Base-by-base conservation (phyloP, 169 alveolate species). In the Perkinsus marinus region DNA sequence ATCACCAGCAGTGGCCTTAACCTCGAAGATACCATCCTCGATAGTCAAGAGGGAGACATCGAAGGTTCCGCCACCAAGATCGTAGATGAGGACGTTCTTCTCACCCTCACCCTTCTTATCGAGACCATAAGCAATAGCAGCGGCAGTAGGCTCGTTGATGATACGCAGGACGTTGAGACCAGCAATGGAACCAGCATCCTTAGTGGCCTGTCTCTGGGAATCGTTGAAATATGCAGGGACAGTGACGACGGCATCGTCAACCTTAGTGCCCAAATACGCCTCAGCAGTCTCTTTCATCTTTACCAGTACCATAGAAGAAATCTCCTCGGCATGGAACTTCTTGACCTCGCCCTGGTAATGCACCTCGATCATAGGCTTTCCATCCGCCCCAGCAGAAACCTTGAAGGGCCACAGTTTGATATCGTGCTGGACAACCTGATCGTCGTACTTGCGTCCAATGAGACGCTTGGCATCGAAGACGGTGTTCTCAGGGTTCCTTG, bases 141-240 rank as follows among this genome's bases (percentile, higher is more conserved):
- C 99, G 30, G 99, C 99, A 39, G 99, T 98, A 68, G 99, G 99
- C 92, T 98, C 99, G 95, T 98, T 98, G 93, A 98, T 97, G 94
- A 98, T 98, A 92, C 99, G 96, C 96, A 96, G 94, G 89, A 98
- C 99, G 89, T 98, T 97, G 92, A 98, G 95, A 10, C 99, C 99
- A 30, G 99, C 98, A 57, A 98, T 98, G 47, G 97, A 94, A 90
- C 99, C 99, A 2, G 99, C 99, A 93, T 98, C 99, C 95, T 98
- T 98, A 43, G 99, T 98, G 92, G 99, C 99, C 95, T 97, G 98
- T 93, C 99, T 96, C 95, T 98, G 99, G 13, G 98, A 97, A 93
- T 98, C 99, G 92, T 98, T 98, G 97, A 98, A 98, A 95, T 98
- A 98, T 39, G 99, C 99, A 46, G 99, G 99, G 22, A 98, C 99